A percentile compares a stretch with the other conserved stretches of the same genome.
phyloP scores from a whole-genome alignment of 495 filamentous ascomycete species.

The Extremus antarcticus region DNA sequence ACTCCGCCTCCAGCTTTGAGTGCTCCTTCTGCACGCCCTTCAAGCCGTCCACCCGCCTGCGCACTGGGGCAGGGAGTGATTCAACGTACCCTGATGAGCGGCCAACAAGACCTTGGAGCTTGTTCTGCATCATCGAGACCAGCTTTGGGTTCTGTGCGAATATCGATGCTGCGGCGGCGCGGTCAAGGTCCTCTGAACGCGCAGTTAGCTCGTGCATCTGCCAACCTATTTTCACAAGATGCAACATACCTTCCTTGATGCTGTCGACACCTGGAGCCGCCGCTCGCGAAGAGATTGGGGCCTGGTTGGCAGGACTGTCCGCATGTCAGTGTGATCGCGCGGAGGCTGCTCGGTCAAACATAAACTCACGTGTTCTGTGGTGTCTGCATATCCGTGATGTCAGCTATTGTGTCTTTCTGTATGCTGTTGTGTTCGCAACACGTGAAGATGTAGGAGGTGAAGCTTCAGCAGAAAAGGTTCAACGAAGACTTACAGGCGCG shows the following conservation, averaged over 20 bases:
- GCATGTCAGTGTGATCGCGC: not conserved
- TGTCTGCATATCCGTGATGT: constrained; percentile 8
- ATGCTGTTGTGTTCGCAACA: not conserved
- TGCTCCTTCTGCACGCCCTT: constrained; percentile 99
- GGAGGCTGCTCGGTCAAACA: not conserved
- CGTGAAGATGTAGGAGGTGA: not conserved
- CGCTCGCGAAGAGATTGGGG: constrained; percentile 94
- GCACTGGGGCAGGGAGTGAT: constrained; percentile 76
- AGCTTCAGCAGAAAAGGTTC: not conserved
- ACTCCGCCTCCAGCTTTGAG: constrained; percentile 91
- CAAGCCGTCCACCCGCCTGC: constrained; percentile 83
- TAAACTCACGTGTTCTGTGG: constrained; percentile 13
- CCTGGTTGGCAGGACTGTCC: constrained; percentile 49
- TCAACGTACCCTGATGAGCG: constrained; percentile 97
- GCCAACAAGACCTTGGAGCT: constrained; percentile 85
- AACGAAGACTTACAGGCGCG: constrained; percentile 3
- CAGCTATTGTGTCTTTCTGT: not conserved
- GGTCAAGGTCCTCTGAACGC: constrained; percentile 75
- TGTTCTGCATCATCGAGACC: constrained; percentile 93
- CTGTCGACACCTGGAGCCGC: constrained; percentile 89
- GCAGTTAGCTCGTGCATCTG: not conserved
- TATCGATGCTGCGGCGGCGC: constrained; percentile 73
- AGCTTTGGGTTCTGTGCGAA: constrained; percentile 90
- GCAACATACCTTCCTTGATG: constrained; percentile 84
- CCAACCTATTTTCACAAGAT: too few relatives aligned